Conservation (phyloP, 1,284 basidiomycete genomes). For the Ceratobasidium sp. region DNA sequence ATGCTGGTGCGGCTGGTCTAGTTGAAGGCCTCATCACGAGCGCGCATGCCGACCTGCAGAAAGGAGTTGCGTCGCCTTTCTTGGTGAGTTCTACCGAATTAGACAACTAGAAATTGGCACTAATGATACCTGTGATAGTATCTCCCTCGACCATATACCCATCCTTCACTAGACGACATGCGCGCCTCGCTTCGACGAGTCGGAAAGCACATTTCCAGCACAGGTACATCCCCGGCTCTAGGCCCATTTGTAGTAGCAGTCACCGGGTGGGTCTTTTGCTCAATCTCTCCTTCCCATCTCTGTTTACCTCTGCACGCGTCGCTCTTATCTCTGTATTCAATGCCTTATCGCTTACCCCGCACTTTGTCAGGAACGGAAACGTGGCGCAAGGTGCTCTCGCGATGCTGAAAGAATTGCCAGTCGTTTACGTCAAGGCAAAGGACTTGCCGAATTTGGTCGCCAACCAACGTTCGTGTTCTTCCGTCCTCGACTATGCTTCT, state of each 20-base stretch:
- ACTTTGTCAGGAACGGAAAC: constrained; percentile 68
- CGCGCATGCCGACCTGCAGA: constrained; percentile 77
- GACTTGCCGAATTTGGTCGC: constrained; percentile 65
- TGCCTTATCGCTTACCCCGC: constrained; percentile 5
- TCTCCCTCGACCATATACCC: constrained; percentile 80
- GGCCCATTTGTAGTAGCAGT: constrained; percentile 84
- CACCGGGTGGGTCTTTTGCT: constrained; percentile 67
- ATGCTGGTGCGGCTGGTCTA: constrained; percentile 85
- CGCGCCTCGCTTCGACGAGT: constrained; percentile 65
- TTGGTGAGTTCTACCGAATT: constrained; percentile 60
- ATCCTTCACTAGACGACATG: constrained; percentile 66
- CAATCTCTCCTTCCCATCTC: background rate
- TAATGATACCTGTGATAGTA: constrained; percentile 57
- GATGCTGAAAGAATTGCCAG: constrained; percentile 74
- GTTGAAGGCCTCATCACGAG: constrained; percentile 81
- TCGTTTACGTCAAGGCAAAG: constrained; percentile 62
- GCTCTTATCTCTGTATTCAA: background rate
- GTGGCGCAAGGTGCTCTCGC: constrained; percentile 78
- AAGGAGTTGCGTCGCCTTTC: constrained; percentile 82
- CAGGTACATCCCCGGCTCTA: constrained; percentile 67
- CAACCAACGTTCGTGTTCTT: constrained; percentile 56
- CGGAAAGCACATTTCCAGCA: constrained; percentile 62
- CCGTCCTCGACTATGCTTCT: no score
- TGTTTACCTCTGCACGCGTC: background rate
- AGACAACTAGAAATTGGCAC: background rate